A percentile compares a stretch with the other conserved stretches of the same genome.
Evolutionary conservation across 192 early-diverging fungal species (phyloP).

Genomic region (Mortierella hygrophila): DNA sequence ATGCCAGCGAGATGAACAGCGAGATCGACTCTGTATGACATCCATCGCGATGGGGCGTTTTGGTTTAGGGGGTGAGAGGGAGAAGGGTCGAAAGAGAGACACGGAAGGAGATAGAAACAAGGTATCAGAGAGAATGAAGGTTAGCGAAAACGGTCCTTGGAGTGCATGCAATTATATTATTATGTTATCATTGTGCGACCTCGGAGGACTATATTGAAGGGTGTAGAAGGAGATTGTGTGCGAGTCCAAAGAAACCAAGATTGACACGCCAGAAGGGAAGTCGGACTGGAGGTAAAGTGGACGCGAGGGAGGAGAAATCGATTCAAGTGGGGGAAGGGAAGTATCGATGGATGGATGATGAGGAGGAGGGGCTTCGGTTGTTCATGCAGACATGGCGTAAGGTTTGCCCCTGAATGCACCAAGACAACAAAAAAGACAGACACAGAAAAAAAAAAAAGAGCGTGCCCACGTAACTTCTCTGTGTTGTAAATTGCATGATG

Average conservation of each 20-base stretch:
- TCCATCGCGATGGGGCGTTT: neutral
- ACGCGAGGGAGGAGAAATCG: neutral
- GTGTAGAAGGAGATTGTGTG: neutral
- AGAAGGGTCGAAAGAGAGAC: neutral
- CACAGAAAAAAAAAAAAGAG: neutral
- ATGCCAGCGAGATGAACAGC: slow-evolving; percentile 43
- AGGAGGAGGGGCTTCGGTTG: neutral
- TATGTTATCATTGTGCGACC: neutral
- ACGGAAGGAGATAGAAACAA: neutral
- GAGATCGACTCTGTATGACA: slow-evolving; percentile 27
- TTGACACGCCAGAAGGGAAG: neutral
- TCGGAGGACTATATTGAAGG: neutral
- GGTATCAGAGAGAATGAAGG: too few species aligned
- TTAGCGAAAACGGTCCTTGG: too few species aligned
- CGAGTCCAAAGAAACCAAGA: too few species aligned
- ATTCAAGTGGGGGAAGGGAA: neutral
- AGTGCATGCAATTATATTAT: too few species aligned
- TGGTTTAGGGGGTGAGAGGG: neutral
- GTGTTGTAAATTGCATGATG: slow-evolving; percentile 3
- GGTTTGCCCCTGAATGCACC: neutral
- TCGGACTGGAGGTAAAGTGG: neutral
- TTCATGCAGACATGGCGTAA: neutral
- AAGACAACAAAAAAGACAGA: too few species aligned
- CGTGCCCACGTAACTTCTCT: neutral
- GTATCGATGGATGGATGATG: neutral